These are phyloP conservation scores for Fusarium sp. DNA, from an alignment of 2,329 filamentous ascomycete species.

Conservation along the genomic window DNA sequence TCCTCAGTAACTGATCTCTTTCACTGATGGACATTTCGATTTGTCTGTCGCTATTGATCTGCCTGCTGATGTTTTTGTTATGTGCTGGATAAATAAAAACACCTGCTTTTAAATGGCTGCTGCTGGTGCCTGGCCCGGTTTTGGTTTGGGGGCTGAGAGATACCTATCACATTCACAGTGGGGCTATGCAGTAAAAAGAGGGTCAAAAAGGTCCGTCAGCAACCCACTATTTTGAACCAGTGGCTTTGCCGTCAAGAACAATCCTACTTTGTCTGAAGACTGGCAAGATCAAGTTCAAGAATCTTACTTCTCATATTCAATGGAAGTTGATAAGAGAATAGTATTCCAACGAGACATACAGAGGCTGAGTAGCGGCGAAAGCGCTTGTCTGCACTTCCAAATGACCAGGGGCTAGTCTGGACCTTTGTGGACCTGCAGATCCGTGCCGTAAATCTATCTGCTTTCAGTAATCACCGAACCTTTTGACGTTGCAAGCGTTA, in stretches of 20 bases:
- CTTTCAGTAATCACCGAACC: not conserved
- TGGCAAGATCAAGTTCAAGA: no score
- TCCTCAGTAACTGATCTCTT: not conserved
- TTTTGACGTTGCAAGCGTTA: no score
- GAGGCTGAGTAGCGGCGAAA: not conserved
- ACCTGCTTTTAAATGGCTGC: not conserved
- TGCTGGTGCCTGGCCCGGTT: not conserved
- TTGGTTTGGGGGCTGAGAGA: not conserved
- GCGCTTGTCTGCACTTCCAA: no score
- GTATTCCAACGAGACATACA: not conserved
- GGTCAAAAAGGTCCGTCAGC: not conserved
- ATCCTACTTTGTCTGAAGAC: not conserved
- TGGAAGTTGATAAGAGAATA: no score
- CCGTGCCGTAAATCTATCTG: not conserved
- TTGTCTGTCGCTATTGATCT: not conserved
- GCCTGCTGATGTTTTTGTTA: rapidly evolving
- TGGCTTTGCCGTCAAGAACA: not conserved
- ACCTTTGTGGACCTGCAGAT: not conserved
- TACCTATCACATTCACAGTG: not conserved
- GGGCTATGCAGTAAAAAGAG: not conserved
- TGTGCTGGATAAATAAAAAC: not conserved
- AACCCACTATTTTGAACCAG: not conserved
- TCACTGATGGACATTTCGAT: not conserved
- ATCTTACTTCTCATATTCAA: no score
- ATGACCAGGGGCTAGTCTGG: not conserved